phyloP scores from a whole-genome alignment of 108 stramenopile genomes.

The Hondaea fermentalgiana region DNA sequence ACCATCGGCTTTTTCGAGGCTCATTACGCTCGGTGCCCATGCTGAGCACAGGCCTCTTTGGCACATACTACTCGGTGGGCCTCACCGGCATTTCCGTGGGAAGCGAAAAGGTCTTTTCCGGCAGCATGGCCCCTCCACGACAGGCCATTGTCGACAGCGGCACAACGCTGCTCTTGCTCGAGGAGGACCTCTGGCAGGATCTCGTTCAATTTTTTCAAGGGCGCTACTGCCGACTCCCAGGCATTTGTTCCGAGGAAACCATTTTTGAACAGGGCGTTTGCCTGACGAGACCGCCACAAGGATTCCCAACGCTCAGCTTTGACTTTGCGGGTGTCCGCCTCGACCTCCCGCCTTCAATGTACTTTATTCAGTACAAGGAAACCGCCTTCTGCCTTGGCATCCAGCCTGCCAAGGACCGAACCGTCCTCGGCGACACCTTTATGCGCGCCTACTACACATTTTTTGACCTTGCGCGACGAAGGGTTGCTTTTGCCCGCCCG shows the following conservation, averaged over 20 bases:
- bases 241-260: not conserved
- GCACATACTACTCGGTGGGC: not conserved
- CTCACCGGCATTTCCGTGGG: not conserved
- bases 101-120: not conserved
- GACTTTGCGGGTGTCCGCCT: not conserved
- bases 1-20: not conserved
- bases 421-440: conserved; percentile 1
- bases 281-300: not conserved
- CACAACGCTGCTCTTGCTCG: not conserved
- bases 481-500: not conserved
- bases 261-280: not conserved
- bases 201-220: not conserved
- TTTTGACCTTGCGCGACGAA: not conserved
- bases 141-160: not conserved
- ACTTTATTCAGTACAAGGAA: not conserved
- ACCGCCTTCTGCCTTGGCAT: not conserved
- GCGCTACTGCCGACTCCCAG: not conserved
- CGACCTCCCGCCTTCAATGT: not conserved
- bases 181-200: not conserved
- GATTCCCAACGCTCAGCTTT: not conserved
- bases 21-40: not conserved
- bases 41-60: not conserved
- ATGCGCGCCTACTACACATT: not conserved
- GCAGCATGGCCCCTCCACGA: not conserved
- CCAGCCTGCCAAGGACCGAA: conserved; percentile 9